Base-by-base conservation (phyloP, 2,329 filamentous ascomycete genomes). In the Colletotrichum horii region DNA sequence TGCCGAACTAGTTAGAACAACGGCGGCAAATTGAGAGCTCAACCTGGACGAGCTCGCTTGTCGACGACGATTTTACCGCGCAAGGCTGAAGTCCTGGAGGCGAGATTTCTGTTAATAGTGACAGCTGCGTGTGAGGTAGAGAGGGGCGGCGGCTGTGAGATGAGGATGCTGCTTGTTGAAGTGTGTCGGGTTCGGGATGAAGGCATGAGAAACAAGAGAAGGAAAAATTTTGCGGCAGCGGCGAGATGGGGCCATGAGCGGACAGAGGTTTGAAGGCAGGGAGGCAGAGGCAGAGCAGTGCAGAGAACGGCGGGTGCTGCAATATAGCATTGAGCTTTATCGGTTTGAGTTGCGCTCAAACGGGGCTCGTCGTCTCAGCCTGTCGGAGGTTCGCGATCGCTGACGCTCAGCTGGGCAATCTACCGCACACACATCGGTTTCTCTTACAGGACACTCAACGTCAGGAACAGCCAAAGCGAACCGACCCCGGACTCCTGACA, bases 321-420 rank as follows among this genome's bases (percentile, higher is more conserved):
- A 66, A 72, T 56, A 67, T 68, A 73, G 74, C 74, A 76, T 76
- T 76, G 74, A 76, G 70, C 70, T 65, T 34, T 69, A 76, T 65
- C 70, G 56, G 70, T 76, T 76, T 76, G 70, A 74, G 74, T 76
- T 76, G 70, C 34, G 70, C 74, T 76, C 74, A 76, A 76, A 76
- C 70, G 70, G 70, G 64, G 74, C 19, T 76, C 48, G 58, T 58
- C 70, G 74, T 76, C 74, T 76, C 74, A 76, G 70, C 70, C 64
- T 73, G 71, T 75, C 73, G 64, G 74, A 76, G 64, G 74, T 76
- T 73, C 66, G 65, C n/a, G 67, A 70, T 62, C 34, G 67, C 56
- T 61, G 56, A 16, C 36, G 56, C 56, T 16, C 56, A 70, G n/a
- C 36, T 52, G 65, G 48, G 26, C 30, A 56, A 67, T 38, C 30